Base-by-base conservation (phyloP, 2,329 filamentous ascomycete species). In the Lanzia echinophila region DNA sequence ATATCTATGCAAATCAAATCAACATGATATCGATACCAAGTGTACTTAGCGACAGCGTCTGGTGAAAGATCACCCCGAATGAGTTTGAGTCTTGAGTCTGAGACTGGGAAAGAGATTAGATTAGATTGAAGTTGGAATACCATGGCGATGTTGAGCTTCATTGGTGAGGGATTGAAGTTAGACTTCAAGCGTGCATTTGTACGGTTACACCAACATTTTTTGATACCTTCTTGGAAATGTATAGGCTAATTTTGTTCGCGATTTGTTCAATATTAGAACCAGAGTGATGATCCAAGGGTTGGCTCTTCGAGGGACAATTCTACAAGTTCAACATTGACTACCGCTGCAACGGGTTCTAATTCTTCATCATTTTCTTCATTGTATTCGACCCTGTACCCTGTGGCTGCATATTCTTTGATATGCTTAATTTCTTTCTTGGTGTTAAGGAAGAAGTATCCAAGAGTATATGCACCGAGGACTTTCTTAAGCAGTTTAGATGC, bases 381-480 rank as follows among this genome's bases (percentile, higher is more conserved):
- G 13, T 68, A 80, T 44, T 71, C 71, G 63, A 83, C 80, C 32
- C 72, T 83, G 17, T 60, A 79, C 7, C 81, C 81, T 10, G 72
- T 82, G 5, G 62, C 78, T 43, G 57, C 76, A 42, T 73, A 76
- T 55, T 72, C 78, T 5, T 68, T 59, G 24, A 61, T 79, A 33
- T 81, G 78, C 60, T 53, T 82, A n/a, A 28, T 69, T 57, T 67
- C 80, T 53, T 83, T 83, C 64, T 60, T 81, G 48, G 45, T 74
- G 15, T 62, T 79, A 38, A 71, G 81, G 41, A 71, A 71, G 47
- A 75, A 71, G 28, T 72, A 74, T 39, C 68, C 71, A 20, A 73
- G 79, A 24, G 79, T 81, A 49, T 83, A 83, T 65, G 72, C 78
- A 6, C 79, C 81, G 5, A 72, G 81, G 58, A 73, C 76, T 1